Conservation (phyloP, 2,329 filamentous ascomycete genomes). For the Arthroderma sp. region DNA sequence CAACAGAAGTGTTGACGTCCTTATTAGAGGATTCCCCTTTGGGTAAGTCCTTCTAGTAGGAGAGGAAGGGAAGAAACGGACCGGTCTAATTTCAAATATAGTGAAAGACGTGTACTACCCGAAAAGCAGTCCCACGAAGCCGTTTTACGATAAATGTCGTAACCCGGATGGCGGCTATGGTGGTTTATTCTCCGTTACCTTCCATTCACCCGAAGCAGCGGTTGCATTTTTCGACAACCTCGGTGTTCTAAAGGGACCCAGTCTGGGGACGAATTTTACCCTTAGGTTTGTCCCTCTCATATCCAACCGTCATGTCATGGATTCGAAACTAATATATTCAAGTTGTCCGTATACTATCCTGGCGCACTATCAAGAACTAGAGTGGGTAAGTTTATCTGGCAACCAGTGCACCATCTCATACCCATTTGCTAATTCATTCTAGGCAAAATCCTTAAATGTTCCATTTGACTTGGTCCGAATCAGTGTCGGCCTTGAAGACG, state of each 20-base stretch:
- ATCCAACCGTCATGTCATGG: background rate
- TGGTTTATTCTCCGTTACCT: slow-evolving; percentile 74
- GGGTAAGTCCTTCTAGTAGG: slow-evolving; percentile 25
- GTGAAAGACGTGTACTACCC: slow-evolving; percentile 82
- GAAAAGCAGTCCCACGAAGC: slow-evolving; percentile 56
- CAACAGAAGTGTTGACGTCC: slow-evolving; percentile 71
- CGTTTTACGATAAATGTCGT: slow-evolving; percentile 67
- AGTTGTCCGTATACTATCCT: slow-evolving; percentile 81
- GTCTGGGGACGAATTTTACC: slow-evolving; percentile 93
- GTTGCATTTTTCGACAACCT: slow-evolving; percentile 74
- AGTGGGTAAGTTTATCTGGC: slow-evolving; percentile 54
- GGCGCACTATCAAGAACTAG: slow-evolving; percentile 80
- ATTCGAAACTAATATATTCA: slow-evolving; percentile 11
- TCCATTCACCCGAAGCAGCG: slow-evolving; percentile 57
- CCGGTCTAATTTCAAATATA: slow-evolving; percentile 19
- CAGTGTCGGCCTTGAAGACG: slow-evolving; percentile 81
- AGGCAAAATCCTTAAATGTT: slow-evolving; percentile 64
- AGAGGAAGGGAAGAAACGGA: background rate
- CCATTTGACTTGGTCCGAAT: slow-evolving; percentile 69
- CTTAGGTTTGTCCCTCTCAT: slow-evolving; percentile 41
- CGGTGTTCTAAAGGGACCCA: slow-evolving; percentile 84
- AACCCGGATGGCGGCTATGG: slow-evolving; percentile 72
- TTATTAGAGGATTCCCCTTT: slow-evolving; percentile 50
- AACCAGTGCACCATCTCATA: background rate
- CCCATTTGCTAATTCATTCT: slow-evolving; percentile 12